Percentiles rank a stretch among this genome's conserved stretches.
Conservation (phyloP, 192 early-diverging fungal genomes). For the Oehlia diaphana region DNA sequence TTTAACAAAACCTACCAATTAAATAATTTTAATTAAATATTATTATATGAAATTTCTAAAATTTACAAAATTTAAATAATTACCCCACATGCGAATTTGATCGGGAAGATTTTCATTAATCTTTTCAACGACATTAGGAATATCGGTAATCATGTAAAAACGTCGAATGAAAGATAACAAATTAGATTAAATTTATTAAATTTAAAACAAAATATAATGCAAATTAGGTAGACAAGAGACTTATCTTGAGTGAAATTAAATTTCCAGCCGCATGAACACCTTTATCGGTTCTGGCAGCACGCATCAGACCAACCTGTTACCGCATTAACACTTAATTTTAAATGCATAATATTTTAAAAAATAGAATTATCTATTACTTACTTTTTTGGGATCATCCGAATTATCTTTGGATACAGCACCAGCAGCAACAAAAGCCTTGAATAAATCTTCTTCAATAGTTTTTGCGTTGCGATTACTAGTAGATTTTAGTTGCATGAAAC, state of each 20-base stretch:
- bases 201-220: background rate
- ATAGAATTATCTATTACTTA: conserved; percentile 17
- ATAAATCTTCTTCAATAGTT: conserved; percentile 90
- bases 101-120: conserved; percentile 84
- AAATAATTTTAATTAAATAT: background rate
- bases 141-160: conserved; percentile 69
- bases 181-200: background rate
- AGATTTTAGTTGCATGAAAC: background rate
- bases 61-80: background rate
- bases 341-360: background rate
- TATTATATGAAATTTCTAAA: conserved; percentile 8
- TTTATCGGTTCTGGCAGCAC: conserved; percentile 97
- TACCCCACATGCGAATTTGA: conserved; percentile 90
- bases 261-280: conserved; percentile 98
- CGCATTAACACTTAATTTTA: background rate
- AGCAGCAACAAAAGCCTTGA: conserved; percentile 78
- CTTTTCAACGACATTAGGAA: conserved; percentile 67
- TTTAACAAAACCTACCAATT: conserved; percentile 61
- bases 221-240: background rate
- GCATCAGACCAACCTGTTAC: conserved; percentile 72
- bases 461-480: conserved; percentile 71
- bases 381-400: conserved; percentile 75
- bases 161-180: background rate
- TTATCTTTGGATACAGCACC: conserved; percentile 89
- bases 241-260: conserved; percentile 81